phyloP scores from a whole-genome alignment of 331 rosid species.

The Malus hybrid region DNA sequence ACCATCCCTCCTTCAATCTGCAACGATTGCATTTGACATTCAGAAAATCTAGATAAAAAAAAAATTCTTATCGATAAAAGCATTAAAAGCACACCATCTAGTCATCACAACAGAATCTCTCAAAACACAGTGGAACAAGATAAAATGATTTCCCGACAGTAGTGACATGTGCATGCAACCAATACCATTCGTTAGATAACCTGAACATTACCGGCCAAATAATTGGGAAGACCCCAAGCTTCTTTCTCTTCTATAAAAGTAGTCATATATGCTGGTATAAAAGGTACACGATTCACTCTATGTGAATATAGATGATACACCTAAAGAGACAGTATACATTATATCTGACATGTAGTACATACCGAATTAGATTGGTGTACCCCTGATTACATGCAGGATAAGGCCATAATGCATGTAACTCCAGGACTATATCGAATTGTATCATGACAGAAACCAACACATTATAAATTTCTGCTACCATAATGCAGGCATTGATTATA shows the following conservation, averaged over 20 bases:
- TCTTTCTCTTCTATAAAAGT: background rate
- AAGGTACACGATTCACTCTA: background rate
- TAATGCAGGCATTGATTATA: background rate
- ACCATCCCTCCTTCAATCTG: constrained; percentile 92
- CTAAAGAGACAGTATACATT: background rate
- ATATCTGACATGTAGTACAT: background rate
- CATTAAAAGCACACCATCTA: background rate
- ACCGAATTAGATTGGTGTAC: background rate
- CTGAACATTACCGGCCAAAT: background rate
- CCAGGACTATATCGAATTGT: background rate
- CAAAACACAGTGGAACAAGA: background rate
- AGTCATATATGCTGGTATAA: background rate
- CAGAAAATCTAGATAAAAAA: background rate
- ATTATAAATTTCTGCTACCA: background rate
- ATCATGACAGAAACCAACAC: background rate
- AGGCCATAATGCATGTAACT: background rate
- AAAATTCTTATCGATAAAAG: background rate
- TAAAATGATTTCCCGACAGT: background rate
- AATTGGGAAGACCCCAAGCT: background rate
- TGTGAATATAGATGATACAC: too few species aligned
- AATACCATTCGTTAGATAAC: background rate
- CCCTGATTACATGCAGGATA: background rate
- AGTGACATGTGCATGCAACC: background rate
- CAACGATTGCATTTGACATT: constrained; percentile 10
- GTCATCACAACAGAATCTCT: background rate